Evolutionary conservation across 345 rosid genomes (phyloP), one percentile per base, ranked within the genome.

Genomic region (Eucalyptus marginata): DNA sequence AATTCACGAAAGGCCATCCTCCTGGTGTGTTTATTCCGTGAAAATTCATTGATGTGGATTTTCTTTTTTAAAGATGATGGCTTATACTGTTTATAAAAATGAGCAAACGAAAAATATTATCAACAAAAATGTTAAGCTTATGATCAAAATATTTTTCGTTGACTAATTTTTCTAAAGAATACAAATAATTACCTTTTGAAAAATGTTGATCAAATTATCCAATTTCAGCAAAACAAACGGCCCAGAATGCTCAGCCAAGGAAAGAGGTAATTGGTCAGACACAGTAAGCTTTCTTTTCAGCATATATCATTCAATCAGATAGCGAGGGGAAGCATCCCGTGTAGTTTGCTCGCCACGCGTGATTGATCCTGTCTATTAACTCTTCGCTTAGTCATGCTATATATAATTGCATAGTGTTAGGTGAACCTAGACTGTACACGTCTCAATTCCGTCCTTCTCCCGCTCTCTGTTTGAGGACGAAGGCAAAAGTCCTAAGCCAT

Each of bases 71-170:
- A 59, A 27, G 2, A 59, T 12, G 15, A 59, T 59, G 7, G 2
- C n/a, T 59, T 59, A 10, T 59, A 27, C 0, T 29, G 2, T 0
- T 27, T 59, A 27, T 59, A 27, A 59, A 59, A 59, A 59, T 27
- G 7, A 59, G 14, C 2, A 0, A 27, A 59, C 0, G 0, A 59
- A 27, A 59, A 12, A 27, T 27, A 7, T 59, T 59, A 59, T 59
- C 7, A 11, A 0, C 3, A 1, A 27, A 59, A 27, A 27, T 59
- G 15, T 59, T 13, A 27, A 59, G 31, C 31, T 27, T 59, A 27
- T 12, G 31, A 59, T 59, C 16, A 59, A 59, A 59, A 1, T 3
- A 27, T 27, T 59, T 27, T 24, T 10, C 0, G 0, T 5, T 13
- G 7, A 59, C 68, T 59, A 59, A 59, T 59, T 59, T 59, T 59